Evolutionary conservation across 176 grass and related monocot species (phyloP).

Genomic region (Lolium rigidum): DNA sequence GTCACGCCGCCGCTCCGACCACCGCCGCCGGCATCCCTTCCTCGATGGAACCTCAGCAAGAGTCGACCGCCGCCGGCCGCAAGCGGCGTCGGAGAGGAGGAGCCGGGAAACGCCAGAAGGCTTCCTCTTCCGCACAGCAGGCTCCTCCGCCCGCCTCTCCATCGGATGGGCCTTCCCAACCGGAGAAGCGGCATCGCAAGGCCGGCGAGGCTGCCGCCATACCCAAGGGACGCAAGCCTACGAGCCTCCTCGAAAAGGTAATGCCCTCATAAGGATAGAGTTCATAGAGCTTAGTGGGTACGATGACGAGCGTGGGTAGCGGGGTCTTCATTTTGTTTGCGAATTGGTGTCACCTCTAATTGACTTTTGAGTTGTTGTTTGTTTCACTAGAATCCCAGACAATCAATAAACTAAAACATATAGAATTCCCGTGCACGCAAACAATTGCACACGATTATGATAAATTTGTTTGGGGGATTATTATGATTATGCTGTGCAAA

Average conservation of each 20-base stretch:
- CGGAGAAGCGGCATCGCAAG: conserved; percentile 45
- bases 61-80: conserved; percentile 24
- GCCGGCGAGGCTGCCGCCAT: conserved; percentile 1
- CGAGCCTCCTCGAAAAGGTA: conserved; percentile 71
- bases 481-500: conserved; percentile 15
- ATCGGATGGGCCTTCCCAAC: conserved; percentile 15
- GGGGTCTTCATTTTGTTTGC: neutral
- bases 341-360: neutral
- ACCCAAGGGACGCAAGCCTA: conserved; percentile 41
- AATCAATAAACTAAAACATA: neutral
- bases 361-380: neutral
- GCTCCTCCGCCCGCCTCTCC: neutral
- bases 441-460: neutral
- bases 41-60: conserved; percentile 40
- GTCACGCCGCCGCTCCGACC: conserved; percentile 17
- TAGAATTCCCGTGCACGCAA: neutral
- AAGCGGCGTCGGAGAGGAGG: conserved; percentile 49
- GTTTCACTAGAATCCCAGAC: neutral
- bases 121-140: conserved; percentile 4
- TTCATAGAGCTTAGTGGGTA: neutral
- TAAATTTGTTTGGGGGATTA: neutral
- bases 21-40: neutral
- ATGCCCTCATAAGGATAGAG: neutral
- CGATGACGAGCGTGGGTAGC: neutral
- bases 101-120: conserved; percentile 44